Evolutionary conservation across 1,284 basidiomycete genomes (phyloP), one percentile per base, ranked within the genome.

Genomic region (Ganoderma lucidum): DNA sequence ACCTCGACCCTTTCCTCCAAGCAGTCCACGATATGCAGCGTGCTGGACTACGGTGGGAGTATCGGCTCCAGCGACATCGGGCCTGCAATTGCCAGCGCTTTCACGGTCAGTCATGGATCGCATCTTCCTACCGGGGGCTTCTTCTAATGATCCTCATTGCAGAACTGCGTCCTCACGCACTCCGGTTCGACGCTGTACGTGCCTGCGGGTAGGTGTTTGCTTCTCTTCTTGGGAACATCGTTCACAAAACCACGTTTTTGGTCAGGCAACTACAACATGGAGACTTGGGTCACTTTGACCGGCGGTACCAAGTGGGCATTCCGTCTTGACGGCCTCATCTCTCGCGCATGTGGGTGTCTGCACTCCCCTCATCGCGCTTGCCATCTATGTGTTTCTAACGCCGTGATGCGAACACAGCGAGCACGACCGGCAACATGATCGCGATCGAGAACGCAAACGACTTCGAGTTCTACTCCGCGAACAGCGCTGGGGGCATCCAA

Each of bases 381-480:
- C 17, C 0, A 19, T 55, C 35, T 4, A 17, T 17, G 6, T 0
- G 15, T 32, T 17, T 35, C 44, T 62, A 14, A 63, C 23, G n/a
- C 19, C 8, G 5, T 42, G 3, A 63, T 48, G 45, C 39, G 10
- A 41, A 45, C 23, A 30, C 45, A 80, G 79, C 77, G 6, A 78
- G 79, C 1, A 77, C 78, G 10, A 70, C 71, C 28, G 80, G 79
- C 4, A 77, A 81, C 66, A 81, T 81, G 80, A 77, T 81, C 41
- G 74, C 73, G 19, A 75, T 81, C 23, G 61, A 78, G 62, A 80
- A 80, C 61, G 80, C 80, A 32, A 74, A 78, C 61, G 80, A 82
- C 73, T 80, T 82, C 64, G 81, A 82, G 70, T 76, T 82, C 67
- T 82, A 77, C 70, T 81, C 80, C 35, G 77, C 77, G 61, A 82